Base-by-base conservation (phyloP, 139 green algal genomes). In the Picochlorum sp. region DNA sequence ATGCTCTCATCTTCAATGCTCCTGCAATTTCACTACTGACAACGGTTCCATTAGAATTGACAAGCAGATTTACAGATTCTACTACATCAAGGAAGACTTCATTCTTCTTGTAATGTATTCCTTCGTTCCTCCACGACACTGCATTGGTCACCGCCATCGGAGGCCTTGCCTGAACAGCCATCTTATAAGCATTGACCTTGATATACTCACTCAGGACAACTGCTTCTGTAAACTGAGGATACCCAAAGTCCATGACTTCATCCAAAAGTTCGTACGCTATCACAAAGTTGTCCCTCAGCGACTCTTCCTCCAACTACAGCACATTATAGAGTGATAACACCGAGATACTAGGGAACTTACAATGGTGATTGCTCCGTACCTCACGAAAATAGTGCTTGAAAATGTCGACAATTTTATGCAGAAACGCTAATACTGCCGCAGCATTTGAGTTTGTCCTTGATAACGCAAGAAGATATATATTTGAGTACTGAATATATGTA, bases 61-160 rank as follows among this genome's bases (percentile, higher is more conserved):
- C 91, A 50, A 97, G 80, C 64, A 98, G 72, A 83, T 98, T 96
- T 26, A 98, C 87, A 49, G 74, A 88, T 79, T 98, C 92, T 44
- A 98, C 94, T 41, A 96, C 94, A 70, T 98, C 92, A 68, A 98
- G 68, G 78, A 98, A 98, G 20, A 58, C 69, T 55, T 80, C 63
- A 51, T 98, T 98, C 85, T 98, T 98, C 73, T 97, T 97, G 81
- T 98, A 94, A 38, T 75, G 80, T 70, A 98, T 93, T 65, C 93
- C 93, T 67, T 98, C 92, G 24, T 74, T 90, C 5, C 92, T 86
- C 92, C 92, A 98, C 4, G 88, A 90, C 34, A 98, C 91, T 11
- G 92, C 92, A 60, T 98, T 98, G 62, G 92, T 98, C 10, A 97
- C 90, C 4, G 93, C 92, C 90, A 97, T 96, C n/a, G 92, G 94